Evolutionary conservation across 108 stramenopile species (phyloP).

Genomic region (Fragilaria radians): DNA sequence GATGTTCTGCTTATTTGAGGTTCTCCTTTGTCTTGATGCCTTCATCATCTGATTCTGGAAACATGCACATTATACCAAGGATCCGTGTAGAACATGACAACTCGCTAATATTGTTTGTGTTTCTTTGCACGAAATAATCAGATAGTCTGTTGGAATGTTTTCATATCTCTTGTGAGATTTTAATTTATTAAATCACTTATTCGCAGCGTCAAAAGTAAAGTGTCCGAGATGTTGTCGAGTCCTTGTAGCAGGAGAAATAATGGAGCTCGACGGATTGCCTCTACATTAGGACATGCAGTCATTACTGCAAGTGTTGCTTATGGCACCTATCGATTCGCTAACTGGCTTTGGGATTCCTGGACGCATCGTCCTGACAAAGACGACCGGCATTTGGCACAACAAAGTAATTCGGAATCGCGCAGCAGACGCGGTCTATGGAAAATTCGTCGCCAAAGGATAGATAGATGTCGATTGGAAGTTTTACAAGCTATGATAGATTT

Average conservation of each 20-base stretch:
- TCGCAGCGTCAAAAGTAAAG: too few relatives aligned
- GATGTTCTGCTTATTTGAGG: too few relatives aligned
- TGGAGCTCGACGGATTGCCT: not conserved
- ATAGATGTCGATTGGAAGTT: slow-evolving; percentile 2
- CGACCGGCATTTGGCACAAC: not conserved
- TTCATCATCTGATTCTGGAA: too few relatives aligned
- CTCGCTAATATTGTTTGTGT: too few relatives aligned
- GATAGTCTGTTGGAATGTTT: too few relatives aligned
- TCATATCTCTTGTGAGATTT: too few relatives aligned
- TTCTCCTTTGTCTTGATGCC: too few relatives aligned
- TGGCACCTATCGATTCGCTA: slow-evolving; percentile 7
- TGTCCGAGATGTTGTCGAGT: too few relatives aligned
- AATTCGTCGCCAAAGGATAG: slow-evolving; percentile 4
- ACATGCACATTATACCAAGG: too few relatives aligned
- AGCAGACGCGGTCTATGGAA: not conserved
- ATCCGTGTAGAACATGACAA: too few relatives aligned
- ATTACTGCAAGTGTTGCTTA: slow-evolving; percentile 2
- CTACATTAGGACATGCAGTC: not conserved
- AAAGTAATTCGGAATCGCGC: not conserved
- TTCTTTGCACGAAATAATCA: too few relatives aligned
- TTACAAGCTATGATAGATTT: slow-evolving; percentile 1
- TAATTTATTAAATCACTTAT: too few relatives aligned
- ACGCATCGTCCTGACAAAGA: not conserved
- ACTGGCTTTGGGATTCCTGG: slow-evolving; percentile 4
- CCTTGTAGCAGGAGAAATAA: not conserved